Percentiles rank a stretch among this genome's conserved stretches.
Conservation (phyloP, 2,329 filamentous ascomycete genomes). For the Pseudogymnoascus sp. region DNA sequence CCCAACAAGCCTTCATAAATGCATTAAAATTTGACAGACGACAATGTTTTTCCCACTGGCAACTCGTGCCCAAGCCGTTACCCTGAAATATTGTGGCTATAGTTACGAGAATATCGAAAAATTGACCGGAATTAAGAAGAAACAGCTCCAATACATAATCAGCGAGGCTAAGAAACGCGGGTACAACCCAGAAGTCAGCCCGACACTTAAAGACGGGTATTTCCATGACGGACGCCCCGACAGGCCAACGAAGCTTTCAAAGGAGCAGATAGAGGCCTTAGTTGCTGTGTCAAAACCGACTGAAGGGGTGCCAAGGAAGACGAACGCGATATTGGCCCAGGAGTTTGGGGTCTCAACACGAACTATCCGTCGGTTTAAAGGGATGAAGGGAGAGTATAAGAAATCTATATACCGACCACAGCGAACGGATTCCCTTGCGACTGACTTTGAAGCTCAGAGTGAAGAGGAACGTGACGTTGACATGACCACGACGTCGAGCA, state of each 20-base stretch:
- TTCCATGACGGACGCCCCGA: not conserved
- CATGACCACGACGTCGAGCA: not conserved
- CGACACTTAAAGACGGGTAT: not conserved
- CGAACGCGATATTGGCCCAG: not conserved
- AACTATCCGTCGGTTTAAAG: not conserved
- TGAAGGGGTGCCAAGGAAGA: not conserved
- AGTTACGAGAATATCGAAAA: not conserved
- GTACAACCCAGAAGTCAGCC: not conserved
- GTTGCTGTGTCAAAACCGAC: not conserved
- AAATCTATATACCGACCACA: not conserved
- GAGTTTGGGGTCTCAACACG: not conserved
- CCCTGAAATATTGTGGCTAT: not conserved
- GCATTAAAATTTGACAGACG: not conserved
- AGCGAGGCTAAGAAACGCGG: conserved; percentile 2
- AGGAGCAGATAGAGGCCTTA: not conserved
- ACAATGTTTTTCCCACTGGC: conserved; percentile 4
- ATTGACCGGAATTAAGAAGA: not conserved
- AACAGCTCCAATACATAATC: conserved; percentile 1
- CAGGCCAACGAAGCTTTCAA: not conserved
- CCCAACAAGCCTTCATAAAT: not conserved
- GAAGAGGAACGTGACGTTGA: not conserved
- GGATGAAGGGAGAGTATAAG: not conserved
- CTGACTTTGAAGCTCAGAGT: not conserved
- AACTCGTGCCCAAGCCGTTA: not conserved
- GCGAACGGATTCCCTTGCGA: not conserved